Conservation (phyloP, 768 basidiomycete genomes). For the Boletus vinaceobasis region DNA sequence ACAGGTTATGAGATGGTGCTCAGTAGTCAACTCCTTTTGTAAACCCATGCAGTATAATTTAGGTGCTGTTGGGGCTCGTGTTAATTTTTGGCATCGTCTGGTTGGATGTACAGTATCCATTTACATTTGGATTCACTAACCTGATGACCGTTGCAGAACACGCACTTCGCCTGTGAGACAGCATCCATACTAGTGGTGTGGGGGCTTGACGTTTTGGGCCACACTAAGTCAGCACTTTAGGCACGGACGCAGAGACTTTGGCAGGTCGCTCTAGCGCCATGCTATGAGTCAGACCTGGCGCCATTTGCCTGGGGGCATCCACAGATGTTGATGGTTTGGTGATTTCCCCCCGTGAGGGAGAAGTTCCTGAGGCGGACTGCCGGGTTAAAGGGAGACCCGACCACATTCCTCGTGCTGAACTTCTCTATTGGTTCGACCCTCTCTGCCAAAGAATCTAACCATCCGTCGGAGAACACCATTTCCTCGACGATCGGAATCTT, state of each 20-base stretch:
- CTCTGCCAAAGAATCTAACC: slow-evolving; percentile 52
- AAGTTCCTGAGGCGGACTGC: slow-evolving; percentile 33
- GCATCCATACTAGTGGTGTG: background rate
- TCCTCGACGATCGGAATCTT: slow-evolving; percentile 51
- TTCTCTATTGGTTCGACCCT: slow-evolving; percentile 62
- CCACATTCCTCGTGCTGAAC: slow-evolving; percentile 50
- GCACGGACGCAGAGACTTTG: slow-evolving; percentile 50
- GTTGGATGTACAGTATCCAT: background rate
- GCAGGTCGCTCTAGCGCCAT: slow-evolving; percentile 48
- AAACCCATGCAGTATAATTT: too few species aligned
- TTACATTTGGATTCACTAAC: background rate
- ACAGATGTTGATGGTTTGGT: slow-evolving; percentile 57
- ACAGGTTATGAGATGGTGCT: too few species aligned
- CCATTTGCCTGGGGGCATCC: slow-evolving; percentile 74
- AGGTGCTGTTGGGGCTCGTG: background rate
- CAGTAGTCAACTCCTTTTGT: too few species aligned
- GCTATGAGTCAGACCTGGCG: slow-evolving; percentile 60
- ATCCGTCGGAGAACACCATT: slow-evolving; percentile 59
- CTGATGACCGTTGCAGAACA: background rate
- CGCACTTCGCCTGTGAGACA: background rate
- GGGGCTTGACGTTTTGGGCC: slow-evolving; percentile 47
- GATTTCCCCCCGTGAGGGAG: slow-evolving; percentile 42
- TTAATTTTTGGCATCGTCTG: background rate
- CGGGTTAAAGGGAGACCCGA: background rate
- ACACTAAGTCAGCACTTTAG: slow-evolving; percentile 69